Evolutionary conservation across 148 eudicot species (phyloP), one percentile per base, ranked within the genome.

Genomic region (Rhododendron simsii): DNA sequence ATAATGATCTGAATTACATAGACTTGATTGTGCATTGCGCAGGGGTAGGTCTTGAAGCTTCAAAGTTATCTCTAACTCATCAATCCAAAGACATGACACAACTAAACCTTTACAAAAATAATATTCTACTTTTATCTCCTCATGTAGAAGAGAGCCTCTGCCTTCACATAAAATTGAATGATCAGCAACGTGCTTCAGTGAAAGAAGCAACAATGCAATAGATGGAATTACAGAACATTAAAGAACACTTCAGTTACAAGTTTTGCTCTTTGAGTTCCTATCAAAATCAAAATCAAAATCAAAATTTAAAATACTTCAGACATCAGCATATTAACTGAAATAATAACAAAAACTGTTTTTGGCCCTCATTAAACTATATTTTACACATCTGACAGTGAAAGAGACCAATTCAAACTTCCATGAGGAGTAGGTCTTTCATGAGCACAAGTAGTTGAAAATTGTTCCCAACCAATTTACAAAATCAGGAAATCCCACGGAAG

Each of bases 191-290:
- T 45, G 21, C 81, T 23, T 78, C 13, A 45, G 53, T 45, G 15
- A 44, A 44, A 14, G 81, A 78, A 23, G 55, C 81, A 78, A 78
- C 81, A 23, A 78, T n/a, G 57, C 16, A 78, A 47, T 78, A 78
- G 57, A 78, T 11, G 28, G 11, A 41, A 78, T n/a, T 78, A n/a
- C 23, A 23, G 50, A 47, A 50, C 16, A 11, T 8, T 78, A 78
- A 35, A 28, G 28, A 28, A 51, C 20, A 51, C 15, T 47, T 47
- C 81, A 79, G 33, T 44, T 80, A 80, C 41, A 50, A 50, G 83
- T 30, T 61, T 50, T 80, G 83, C 63, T 50, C 30, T 26, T 44
- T 47, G 57, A 51, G 81, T 51, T 28, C 44, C 53, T 26, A n/a
- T 30, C 61, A 28, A 47, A 26, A 79, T 48, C 81, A 10, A 47